Evolutionary conservation across 257 asterid species (phyloP).

Genomic region (Thymus quinquecostatus): DNA sequence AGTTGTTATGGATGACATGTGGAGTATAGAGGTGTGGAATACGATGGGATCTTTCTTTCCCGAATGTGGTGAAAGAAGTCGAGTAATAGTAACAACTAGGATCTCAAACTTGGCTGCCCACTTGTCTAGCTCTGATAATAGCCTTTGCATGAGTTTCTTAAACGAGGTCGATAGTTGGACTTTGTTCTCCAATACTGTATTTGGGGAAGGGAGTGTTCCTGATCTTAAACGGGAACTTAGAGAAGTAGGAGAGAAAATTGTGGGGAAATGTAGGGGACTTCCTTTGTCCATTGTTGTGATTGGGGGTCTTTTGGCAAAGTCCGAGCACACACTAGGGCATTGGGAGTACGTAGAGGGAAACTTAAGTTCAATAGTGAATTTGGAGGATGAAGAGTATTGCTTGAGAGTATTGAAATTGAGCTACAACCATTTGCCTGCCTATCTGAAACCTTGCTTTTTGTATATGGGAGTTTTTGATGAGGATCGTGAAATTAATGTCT

Average conservation of each 20-base stretch:
- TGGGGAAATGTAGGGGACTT: background rate
- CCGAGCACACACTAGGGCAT: background rate
- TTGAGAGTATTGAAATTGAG: too few species aligned
- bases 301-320: background rate
- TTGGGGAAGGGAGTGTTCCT: background rate
- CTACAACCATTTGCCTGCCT: too few species aligned
- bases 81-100: background rate
- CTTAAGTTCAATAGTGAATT: too few species aligned
- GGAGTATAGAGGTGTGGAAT: background rate
- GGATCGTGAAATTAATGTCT: too few species aligned
- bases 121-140: background rate
- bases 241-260: background rate
- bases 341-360: background rate
- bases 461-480: too few species aligned
- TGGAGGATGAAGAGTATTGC: too few species aligned
- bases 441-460: too few species aligned
- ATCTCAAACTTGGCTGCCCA: background rate
- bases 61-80: background rate
- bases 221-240: background rate
- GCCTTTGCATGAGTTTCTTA: background rate
- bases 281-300: background rate
- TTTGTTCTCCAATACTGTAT: background rate
- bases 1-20: background rate
- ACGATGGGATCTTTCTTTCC: background rate
- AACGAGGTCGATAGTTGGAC: background rate